Percentiles rank a stretch among this genome's conserved stretches.
Evolutionary conservation across 306 rosid genomes (phyloP).

Genomic region (Pterocarpus santalinus): DNA sequence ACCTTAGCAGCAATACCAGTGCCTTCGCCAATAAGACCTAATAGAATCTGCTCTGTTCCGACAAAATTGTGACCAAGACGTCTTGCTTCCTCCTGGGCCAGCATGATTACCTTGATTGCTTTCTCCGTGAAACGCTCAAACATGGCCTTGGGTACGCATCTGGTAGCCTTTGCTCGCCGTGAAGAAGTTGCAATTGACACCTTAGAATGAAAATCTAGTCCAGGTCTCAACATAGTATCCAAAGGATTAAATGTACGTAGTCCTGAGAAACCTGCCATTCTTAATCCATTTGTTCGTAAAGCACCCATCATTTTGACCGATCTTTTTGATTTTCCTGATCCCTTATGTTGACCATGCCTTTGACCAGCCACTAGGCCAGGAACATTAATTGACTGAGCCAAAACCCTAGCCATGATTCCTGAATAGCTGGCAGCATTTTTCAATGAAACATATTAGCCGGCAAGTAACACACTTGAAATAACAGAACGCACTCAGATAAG

Average conservation of each 20-base stretch:
- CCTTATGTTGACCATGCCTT: constrained; percentile 63
- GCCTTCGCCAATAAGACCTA: constrained; percentile 99
- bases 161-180: constrained; percentile 64
- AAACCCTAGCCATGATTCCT: constrained; percentile 78
- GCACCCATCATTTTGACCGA: constrained; percentile 65
- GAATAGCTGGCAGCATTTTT: constrained; percentile 46
- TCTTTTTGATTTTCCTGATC: constrained; percentile 67
- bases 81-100: constrained; percentile 99
- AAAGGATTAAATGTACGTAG: constrained; percentile 70
- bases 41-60: constrained; percentile 98
- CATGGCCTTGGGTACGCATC: constrained; percentile 87
- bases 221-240: constrained; percentile 66
- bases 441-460: constrained; percentile 26
- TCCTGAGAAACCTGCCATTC: constrained; percentile 75
- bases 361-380: constrained; percentile 67
- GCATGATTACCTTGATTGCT: constrained; percentile 97
- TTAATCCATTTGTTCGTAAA: constrained; percentile 58
- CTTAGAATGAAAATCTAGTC: constrained; percentile 67
- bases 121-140: constrained; percentile 98
- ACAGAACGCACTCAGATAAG: constrained; percentile 27
- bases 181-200: constrained; percentile 63
- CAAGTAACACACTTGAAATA: constrained; percentile 32
- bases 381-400: constrained; percentile 82
- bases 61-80: constrained; percentile 99
- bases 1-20: constrained; percentile 99